Conservation (phyloP, 768 basidiomycete species). For the Leccinum pellstonianum region DNA sequence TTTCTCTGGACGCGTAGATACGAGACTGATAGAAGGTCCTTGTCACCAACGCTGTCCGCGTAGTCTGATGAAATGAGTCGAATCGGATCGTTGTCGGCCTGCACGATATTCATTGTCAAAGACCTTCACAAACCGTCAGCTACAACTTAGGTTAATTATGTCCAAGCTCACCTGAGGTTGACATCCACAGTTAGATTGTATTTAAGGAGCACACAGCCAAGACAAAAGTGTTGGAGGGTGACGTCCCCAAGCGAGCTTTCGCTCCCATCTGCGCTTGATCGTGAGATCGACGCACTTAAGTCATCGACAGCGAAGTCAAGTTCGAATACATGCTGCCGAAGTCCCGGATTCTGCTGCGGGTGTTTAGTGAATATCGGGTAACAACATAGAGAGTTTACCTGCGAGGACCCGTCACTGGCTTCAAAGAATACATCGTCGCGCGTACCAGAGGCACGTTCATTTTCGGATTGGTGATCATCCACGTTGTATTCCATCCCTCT, state of each 20-base stretch:
- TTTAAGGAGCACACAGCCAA: slow-evolving; percentile 73
- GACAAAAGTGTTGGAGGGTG: slow-evolving; percentile 71
- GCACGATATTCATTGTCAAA: slow-evolving; percentile 68
- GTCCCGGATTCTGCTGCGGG: slow-evolving; percentile 30
- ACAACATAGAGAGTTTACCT: slow-evolving; percentile 38
- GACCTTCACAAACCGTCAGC: slow-evolving; percentile 46
- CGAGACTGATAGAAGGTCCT: slow-evolving; percentile 73
- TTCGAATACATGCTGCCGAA: slow-evolving; percentile 69
- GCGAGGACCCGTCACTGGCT: slow-evolving; percentile 57
- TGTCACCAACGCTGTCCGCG: slow-evolving; percentile 39
- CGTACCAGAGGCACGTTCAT: slow-evolving; percentile 37
- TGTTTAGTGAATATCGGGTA: slow-evolving; percentile 3
- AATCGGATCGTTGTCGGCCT: slow-evolving; percentile 51
- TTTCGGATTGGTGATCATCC: slow-evolving; percentile 54
- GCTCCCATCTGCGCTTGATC: slow-evolving; percentile 53
- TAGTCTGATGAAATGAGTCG: slow-evolving; percentile 65
- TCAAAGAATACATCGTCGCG: slow-evolving; percentile 69
- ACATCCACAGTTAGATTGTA: slow-evolving; percentile 87
- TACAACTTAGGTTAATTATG: neutral
- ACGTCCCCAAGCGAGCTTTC: slow-evolving; percentile 82
- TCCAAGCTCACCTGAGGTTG: slow-evolving; percentile 57
- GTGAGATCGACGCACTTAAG: slow-evolving; percentile 76
- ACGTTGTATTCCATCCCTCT: slow-evolving; percentile 66
- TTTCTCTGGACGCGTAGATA: slow-evolving; percentile 79
- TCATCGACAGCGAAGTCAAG: slow-evolving; percentile 85